phyloP scores from a whole-genome alignment of 768 basidiomycete species.

The Holtermannia corniformis region DNA sequence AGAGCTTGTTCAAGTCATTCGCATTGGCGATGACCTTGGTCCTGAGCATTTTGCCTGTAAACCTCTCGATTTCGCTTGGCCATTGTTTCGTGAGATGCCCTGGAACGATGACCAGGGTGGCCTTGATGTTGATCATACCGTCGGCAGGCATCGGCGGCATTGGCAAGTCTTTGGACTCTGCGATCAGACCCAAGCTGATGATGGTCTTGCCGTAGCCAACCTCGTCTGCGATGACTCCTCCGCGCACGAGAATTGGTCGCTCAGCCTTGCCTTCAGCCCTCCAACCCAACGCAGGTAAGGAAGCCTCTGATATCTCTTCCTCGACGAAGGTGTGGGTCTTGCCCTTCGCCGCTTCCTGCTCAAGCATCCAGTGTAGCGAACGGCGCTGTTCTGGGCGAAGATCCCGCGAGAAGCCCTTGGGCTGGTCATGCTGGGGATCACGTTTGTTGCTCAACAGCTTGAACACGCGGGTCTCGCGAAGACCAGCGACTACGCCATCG shows the following conservation, averaged over 20 bases:
- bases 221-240: slow-evolving; percentile 89
- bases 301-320: slow-evolving; percentile 87
- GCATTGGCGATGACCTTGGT: slow-evolving; percentile 61
- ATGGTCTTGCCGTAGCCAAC: slow-evolving; percentile 97
- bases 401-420: slow-evolving; percentile 63
- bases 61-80: slow-evolving; percentile 76
- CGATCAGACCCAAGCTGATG: slow-evolving; percentile 80
- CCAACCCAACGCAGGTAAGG: slow-evolving; percentile 79
- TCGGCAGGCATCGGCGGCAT: slow-evolving; percentile 20
- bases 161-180: slow-evolving; percentile 48
- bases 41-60: slow-evolving; percentile 55
- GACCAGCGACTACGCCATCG: slow-evolving; percentile 29
- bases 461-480: slow-evolving; percentile 50
- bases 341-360: slow-evolving; percentile 57
- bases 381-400: slow-evolving; percentile 80
- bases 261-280: slow-evolving; percentile 85
- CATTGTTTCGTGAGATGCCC: slow-evolving; percentile 85
- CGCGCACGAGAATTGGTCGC: slow-evolving; percentile 62
- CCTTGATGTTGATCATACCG: slow-evolving; percentile 57
- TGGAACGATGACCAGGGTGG: slow-evolving; percentile 74
- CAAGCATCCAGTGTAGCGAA: slow-evolving; percentile 85
- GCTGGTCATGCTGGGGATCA: slow-evolving; percentile 63
- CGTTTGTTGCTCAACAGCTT: slow-evolving; percentile 58
- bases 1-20: slow-evolving; percentile 59
- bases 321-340: slow-evolving; percentile 62